Evolutionary conservation across 2,329 filamentous ascomycete species (phyloP).

Genomic region (Fusarium clavum): DNA sequence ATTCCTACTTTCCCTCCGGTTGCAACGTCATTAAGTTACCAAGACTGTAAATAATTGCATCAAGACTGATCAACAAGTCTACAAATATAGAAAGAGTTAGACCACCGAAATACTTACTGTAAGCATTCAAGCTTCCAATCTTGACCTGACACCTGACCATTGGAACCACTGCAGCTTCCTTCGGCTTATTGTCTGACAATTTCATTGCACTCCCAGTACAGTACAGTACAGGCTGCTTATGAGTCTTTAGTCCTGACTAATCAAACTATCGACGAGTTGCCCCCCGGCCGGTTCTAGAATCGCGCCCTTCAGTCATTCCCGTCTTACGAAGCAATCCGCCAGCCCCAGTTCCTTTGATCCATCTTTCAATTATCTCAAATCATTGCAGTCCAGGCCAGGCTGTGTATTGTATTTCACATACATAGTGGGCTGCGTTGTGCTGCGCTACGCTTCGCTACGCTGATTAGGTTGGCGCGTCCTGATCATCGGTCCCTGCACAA

Average conservation of each 20-base stretch:
- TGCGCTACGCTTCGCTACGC: constrained; percentile 4
- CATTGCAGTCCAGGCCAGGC: constrained; percentile 10
- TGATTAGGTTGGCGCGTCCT: not conserved
- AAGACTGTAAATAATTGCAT: not conserved
- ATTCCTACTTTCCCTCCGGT: not conserved
- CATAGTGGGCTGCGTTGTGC: not conserved
- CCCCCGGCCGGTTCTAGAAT: constrained; percentile 32
- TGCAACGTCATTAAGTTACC: not conserved
- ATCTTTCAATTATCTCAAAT: constrained; percentile 27
- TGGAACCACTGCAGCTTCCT: not conserved
- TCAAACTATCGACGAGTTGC: not conserved
- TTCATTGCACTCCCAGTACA: not conserved
- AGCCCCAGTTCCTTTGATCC: not conserved
- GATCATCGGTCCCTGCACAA: not conserved
- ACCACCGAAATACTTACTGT: not conserved
- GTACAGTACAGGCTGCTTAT: not conserved
- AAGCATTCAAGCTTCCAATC: not conserved
- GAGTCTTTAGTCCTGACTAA: constrained; percentile 25
- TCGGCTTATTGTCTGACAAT: not conserved
- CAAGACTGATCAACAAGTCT: not conserved
- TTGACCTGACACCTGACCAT: not conserved
- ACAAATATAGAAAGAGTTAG: not conserved
- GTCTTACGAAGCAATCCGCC: constrained; percentile 4
- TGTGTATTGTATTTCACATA: not conserved
- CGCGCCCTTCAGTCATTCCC: constrained; percentile 14